phyloP scores from a whole-genome alignment of 495 filamentous ascomycete genomes.

The Xanthoparmelia taractica region DNA sequence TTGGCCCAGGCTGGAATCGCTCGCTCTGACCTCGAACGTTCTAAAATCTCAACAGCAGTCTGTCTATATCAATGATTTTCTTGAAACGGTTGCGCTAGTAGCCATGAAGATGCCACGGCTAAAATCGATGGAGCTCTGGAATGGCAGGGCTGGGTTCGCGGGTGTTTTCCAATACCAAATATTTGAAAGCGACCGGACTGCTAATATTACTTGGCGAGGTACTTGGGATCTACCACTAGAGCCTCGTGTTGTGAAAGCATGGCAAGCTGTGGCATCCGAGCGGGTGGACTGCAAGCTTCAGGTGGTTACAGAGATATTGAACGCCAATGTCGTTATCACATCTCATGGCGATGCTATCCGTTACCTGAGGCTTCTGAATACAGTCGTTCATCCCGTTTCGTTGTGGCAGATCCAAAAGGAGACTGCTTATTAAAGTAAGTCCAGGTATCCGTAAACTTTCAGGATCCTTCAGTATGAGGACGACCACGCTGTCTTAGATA shows the following conservation, averaged over 20 bases:
- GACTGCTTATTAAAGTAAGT: constrained; percentile 18
- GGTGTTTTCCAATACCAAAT: constrained; percentile 33
- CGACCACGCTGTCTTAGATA: constrained; percentile 17
- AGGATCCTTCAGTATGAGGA: constrained; percentile 16
- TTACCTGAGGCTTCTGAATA: constrained; percentile 22
- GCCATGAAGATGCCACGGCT: constrained; percentile 34
- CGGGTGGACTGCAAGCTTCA: constrained; percentile 23
- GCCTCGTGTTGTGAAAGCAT: constrained; percentile 30
- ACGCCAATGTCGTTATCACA: constrained; percentile 22
- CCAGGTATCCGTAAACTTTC: constrained; percentile 15
- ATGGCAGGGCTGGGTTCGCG: constrained; percentile 32
- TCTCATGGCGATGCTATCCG: constrained; percentile 21
- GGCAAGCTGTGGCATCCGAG: constrained; percentile 33
- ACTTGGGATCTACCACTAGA: constrained; percentile 33
- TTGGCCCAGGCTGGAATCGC: constrained; percentile 26
- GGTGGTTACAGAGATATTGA: constrained; percentile 23
- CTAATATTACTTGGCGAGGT: constrained; percentile 32
- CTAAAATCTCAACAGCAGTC: constrained; percentile 21
- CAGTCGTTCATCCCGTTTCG: constrained; percentile 23
- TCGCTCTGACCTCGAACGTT: constrained; percentile 29
- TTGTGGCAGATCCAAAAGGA: constrained; percentile 23
- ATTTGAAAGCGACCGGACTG: constrained; percentile 22
- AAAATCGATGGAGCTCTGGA: constrained; percentile 38
- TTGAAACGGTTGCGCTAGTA: constrained; percentile 29
- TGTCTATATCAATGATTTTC: constrained; percentile 20